phyloP scores from a whole-genome alignment of 1,139 yeast genomes.

The Lodderomyces oxycetoniae region DNA sequence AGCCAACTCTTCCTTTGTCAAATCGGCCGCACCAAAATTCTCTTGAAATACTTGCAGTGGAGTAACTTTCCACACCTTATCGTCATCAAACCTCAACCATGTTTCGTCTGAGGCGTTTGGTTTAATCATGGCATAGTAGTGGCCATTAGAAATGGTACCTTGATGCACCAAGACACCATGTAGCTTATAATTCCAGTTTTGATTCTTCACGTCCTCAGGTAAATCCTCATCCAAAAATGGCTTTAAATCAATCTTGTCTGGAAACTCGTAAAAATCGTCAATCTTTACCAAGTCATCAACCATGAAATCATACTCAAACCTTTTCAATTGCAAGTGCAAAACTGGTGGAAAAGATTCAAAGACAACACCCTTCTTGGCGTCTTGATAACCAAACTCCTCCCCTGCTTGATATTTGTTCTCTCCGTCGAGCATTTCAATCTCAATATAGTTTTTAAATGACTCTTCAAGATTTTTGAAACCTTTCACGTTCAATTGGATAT shows the following conservation, averaged over 20 bases:
- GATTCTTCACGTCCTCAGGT: constrained; percentile 35
- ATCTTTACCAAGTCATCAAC: constrained; percentile 86
- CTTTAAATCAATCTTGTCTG: constrained; percentile 72
- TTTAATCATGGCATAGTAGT: constrained; percentile 88
- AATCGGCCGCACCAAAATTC: constrained; percentile 78
- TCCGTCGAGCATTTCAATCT: constrained; percentile 84
- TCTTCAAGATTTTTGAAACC: constrained; percentile 67
- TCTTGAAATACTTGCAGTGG: constrained; percentile 83
- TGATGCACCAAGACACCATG: constrained; percentile 96
- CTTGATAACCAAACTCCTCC: constrained; percentile 80
- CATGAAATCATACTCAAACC: constrained; percentile 92
- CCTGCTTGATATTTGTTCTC: constrained; percentile 96
- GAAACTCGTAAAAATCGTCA: constrained; percentile 89
- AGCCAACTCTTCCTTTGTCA: constrained; percentile 44
- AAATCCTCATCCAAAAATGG: constrained; percentile 71
- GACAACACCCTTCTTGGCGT: constrained; percentile 94
- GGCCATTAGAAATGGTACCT: constrained; percentile 95
- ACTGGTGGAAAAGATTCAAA: constrained; percentile 91
- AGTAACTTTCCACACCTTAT: constrained; percentile 84
- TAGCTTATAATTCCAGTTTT: constrained; percentile 72
- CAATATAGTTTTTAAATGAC: constrained; percentile 82
- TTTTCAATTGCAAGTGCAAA: constrained; percentile 82
- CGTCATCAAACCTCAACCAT: constrained; percentile 96
- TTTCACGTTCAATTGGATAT: constrained; percentile 89
- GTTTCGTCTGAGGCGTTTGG: constrained; percentile 58